Evolutionary conservation across 768 basidiomycete species (phyloP), one percentile per base, ranked within the genome.

Genomic region (Pulveroboletus sp.): DNA sequence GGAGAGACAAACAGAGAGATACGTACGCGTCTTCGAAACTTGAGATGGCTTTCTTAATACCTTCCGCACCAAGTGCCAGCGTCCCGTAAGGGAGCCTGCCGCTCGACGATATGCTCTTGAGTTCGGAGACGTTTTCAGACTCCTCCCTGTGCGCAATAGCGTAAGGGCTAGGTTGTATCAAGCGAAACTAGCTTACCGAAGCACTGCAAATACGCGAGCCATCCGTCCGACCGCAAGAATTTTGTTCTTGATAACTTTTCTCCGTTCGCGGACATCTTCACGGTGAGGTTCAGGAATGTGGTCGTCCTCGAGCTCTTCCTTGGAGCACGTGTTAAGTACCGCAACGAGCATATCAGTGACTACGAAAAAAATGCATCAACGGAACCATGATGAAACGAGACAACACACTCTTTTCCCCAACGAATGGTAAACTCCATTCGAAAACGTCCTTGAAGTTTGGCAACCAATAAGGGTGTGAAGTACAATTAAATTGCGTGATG

Each of bases 401-500:
- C 27, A 8, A 24, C 8, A 0, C 81, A 92, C 95, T 98, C 72
- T 99, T 98, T 69, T 94, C 89, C 55, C 94, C 96, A 6, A 99
- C 96, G 63, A 98, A 98, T 1, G 96, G 96, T 51, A 99, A 70
- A 75, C 87, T 90, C 96, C 96, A 99, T 0, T 95, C 96, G 66
- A 99, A 99, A 21, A 94, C 94, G 60, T 98, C 95, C 94, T 98
- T 97, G 63, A 99, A 99, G 69, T 99, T 99, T 5, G 96, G 96
- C 46, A 99, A 73, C 95, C 95, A 98, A 67, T 97, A 98, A 6
- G 86, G 86, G 61, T 96, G 94, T 10, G 94, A 93, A 2, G 87
- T 89, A 68, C 89, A 93, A 71, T 97, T 96, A 74, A 96, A 98
- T 65, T 98, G 95, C 39, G 93, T 82, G 60, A 97, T 97, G 69